Percentiles rank a stretch among this genome's conserved stretches.
Conservation (phyloP, 208 protist species). For the Trypanosoma congolense region DNA sequence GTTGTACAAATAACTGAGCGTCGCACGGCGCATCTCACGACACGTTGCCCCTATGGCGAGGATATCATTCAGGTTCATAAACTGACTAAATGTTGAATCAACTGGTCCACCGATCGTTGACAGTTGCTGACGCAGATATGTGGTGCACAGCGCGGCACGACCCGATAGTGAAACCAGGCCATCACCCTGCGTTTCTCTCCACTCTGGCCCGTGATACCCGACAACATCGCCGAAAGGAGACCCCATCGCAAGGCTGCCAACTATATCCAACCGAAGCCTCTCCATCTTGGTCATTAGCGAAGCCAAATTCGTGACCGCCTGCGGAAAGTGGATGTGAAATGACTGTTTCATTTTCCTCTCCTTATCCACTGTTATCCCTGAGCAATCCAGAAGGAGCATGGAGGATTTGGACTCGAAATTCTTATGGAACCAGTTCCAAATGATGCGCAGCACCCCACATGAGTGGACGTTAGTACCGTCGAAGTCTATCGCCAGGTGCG, state of each 20-base stretch:
- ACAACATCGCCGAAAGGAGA: constrained; percentile 11
- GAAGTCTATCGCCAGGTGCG: constrained; percentile 53
- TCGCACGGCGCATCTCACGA: background rate
- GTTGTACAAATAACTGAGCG: background rate
- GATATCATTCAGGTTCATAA: constrained; percentile 3
- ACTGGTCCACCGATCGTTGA: background rate
- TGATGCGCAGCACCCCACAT: constrained; percentile 28
- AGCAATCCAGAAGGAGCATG: constrained; percentile 43
- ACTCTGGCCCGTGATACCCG: background rate
- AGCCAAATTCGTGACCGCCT: constrained; percentile 29
- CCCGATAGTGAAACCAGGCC: constrained; percentile 2
- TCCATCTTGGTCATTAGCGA: constrained; percentile 21
- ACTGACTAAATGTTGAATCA: background rate
- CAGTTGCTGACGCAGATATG: background rate
- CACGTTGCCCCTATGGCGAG: background rate
- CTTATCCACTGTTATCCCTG: constrained; percentile 34
- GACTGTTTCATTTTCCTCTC: constrained; percentile 48
- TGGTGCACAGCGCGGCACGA: constrained; percentile 7
- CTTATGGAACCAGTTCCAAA: constrained; percentile 38
- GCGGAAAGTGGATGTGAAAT: constrained; percentile 67
- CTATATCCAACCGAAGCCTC: constrained; percentile 23
- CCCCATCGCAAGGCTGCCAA: background rate
- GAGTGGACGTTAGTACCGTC: constrained; percentile 39
- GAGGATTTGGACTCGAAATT: constrained; percentile 24
- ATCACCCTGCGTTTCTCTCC: background rate